These are phyloP conservation scores for Hymenoscyphus fructigenus DNA, from an alignment of 2,329 filamentous ascomycete genomes.

Conservation along the genomic window DNA sequence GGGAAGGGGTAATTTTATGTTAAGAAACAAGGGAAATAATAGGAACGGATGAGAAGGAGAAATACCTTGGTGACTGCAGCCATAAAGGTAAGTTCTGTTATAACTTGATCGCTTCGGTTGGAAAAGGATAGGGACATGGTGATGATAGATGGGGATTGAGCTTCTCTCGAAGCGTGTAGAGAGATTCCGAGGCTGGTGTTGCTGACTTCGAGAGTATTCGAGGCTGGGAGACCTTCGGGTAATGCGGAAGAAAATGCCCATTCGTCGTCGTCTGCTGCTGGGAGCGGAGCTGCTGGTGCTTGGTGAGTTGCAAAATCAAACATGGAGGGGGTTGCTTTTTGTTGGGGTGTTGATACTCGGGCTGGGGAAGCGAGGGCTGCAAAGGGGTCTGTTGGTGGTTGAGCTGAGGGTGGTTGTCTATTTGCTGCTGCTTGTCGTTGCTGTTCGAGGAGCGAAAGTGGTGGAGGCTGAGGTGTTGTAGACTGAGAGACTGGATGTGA, in stretches of 20 bases:
- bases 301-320: constrained; percentile 41
- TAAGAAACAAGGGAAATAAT: background rate
- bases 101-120: constrained; percentile 69
- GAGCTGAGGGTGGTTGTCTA: constrained; percentile 39
- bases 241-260: constrained; percentile 91
- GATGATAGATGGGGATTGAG: constrained; percentile 47
- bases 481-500: constrained; percentile 50
- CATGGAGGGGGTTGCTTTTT: constrained; percentile 53
- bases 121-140: constrained; percentile 78
- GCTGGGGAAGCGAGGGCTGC: constrained; percentile 48
- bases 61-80: constrained; percentile 87
- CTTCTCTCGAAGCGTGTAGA: constrained; percentile 65
- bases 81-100: constrained; percentile 84
- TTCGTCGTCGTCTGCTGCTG: constrained; percentile 73
- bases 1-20: background rate
- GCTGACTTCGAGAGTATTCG: constrained; percentile 63
- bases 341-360: constrained; percentile 43
- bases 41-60: background rate
- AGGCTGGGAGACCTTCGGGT: constrained; percentile 54
- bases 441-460: constrained; percentile 38
- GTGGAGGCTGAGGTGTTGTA: constrained; percentile 51
- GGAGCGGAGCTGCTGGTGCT: constrained; percentile 42
- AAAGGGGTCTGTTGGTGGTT: constrained; percentile 57
- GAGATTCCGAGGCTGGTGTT: constrained; percentile 71
- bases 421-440: constrained; percentile 38